phyloP scores from a whole-genome alignment of 176 grass and related monocot genomes.

The Alloteropsis semialata region DNA sequence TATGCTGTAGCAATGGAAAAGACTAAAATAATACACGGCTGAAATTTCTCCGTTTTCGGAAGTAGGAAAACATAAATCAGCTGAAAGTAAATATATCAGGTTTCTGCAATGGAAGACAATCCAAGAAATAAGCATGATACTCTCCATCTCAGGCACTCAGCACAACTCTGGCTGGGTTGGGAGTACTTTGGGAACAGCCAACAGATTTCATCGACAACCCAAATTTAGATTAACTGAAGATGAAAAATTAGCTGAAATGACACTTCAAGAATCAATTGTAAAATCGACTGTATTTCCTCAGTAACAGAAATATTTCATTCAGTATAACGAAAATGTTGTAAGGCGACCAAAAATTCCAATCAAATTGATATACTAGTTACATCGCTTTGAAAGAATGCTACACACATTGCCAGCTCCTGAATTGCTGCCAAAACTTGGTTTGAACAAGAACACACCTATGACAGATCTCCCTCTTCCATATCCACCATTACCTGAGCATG shows the following conservation, averaged over 20 bases:
- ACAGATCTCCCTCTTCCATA: background rate
- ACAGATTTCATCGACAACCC: background rate
- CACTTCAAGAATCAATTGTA: constrained; percentile 10
- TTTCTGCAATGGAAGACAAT: background rate
- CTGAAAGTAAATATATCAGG: background rate
- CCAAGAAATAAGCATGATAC: constrained; percentile 8
- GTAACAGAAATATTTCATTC: constrained; percentile 25
- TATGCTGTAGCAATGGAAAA: constrained; percentile 10
- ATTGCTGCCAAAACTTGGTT: background rate
- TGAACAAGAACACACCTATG: constrained; percentile 18
- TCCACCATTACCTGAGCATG: constrained; percentile 1
- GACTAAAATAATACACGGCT: background rate
- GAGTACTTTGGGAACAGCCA: background rate
- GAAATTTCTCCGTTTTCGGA: background rate
- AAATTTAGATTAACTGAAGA: background rate
- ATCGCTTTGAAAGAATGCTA: constrained; percentile 47
- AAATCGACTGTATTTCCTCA: background rate
- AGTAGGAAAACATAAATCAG: background rate
- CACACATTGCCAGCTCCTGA: constrained; percentile 26
- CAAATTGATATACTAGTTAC: constrained; percentile 50
- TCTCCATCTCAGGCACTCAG: background rate
- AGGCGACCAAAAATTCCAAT: constrained; percentile 29
- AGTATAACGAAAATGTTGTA: constrained; percentile 20
- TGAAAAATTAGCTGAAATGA: background rate
- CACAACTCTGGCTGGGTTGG: background rate